Evolutionary conservation across 225 moss, liverwort and hornwort genomes (phyloP), one percentile per base, ranked within the genome.

Genomic region (Lunularia cruciata): DNA sequence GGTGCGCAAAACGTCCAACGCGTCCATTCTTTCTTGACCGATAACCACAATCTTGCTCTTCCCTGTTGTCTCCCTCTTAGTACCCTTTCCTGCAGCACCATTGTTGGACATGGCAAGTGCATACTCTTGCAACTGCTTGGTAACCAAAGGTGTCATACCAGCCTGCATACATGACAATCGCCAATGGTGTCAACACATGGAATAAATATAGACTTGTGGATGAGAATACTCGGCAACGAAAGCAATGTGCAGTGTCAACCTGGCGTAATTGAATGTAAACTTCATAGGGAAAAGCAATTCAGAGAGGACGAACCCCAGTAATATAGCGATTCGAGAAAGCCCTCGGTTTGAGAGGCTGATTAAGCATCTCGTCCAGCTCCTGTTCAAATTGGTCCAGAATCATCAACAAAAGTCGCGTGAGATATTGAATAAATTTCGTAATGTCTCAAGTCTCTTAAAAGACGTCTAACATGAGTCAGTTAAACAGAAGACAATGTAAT

Each of bases 311-410:
- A 76, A 92, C 92, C 78, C 98, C 91, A 56, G 98, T 91, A 32
- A 98, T 73, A 22, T 93, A 98, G 53, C 89, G 87, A 57, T 84
- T 86, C 53, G 98, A 98, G 70, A 98, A 98, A 28, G 91, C 85
- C 78, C 88, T 98, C 10, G 98, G 93, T 73, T 91, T 90, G 13
- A 93, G 60, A 32, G 89, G 93, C 34, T 82, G 89, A 74, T 82
- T 81, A 66, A 98, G 70, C 71, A 92, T 74, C 31, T 80, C 84
- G 34, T 86, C 78, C 64, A 98, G 74, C 60, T 98, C 93, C 89
- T 95, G 83, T 36, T 35, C 40, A 73, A 69, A 25, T 22, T 20
- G 14, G 61, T 42, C 60, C 48, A 68, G 6, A 18, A 31, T 61
- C 32, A 35, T 32, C 8, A n/a, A n/a, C n/a, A n/a, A n/a, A n/a